Percentiles rank a stretch among this genome's conserved stretches.
Conservation (phyloP, 345 rosid genomes). For the Salix dunnii region DNA sequence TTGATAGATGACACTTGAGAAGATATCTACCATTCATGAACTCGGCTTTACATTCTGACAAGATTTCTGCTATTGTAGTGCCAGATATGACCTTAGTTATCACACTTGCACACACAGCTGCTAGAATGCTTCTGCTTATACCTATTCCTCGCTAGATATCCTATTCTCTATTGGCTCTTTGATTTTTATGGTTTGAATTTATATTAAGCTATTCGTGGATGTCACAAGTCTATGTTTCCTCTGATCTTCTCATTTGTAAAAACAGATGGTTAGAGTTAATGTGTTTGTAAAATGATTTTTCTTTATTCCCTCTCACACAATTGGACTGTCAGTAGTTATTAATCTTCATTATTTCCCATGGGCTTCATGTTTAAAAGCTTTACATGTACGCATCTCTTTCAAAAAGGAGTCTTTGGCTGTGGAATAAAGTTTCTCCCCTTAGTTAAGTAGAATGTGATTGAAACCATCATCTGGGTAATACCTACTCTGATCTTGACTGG, state of each 20-base stretch:
- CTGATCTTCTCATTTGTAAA: not conserved
- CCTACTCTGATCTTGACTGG: conserved; percentile 37
- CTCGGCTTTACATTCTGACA: not conserved
- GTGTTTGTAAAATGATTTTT: not conserved
- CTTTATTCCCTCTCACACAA: not conserved
- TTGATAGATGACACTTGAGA: not conserved
- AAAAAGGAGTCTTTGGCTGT: not conserved
- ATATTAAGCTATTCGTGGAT: not conserved
- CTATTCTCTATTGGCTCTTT: not conserved
- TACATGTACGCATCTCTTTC: not conserved
- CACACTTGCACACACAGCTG: not conserved
- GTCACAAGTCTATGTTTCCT: not conserved
- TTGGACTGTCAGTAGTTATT: not conserved
- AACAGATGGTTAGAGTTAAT: not conserved
- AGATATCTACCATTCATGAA: not conserved
- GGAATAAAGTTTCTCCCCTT: conserved; percentile 10
- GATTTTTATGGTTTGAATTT: not conserved
- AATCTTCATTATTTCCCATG: not conserved
- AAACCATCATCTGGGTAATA: conserved; percentile 20
- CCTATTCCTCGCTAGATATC: not conserved
- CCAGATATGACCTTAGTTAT: not conserved
- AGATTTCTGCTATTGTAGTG: not conserved
- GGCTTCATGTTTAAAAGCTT: not conserved
- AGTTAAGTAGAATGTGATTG: conserved; percentile 8
- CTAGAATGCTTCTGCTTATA: not conserved